phyloP scores from a whole-genome alignment of 2,329 filamentous ascomycete genomes.

The Calonectria hongkongensis region DNA sequence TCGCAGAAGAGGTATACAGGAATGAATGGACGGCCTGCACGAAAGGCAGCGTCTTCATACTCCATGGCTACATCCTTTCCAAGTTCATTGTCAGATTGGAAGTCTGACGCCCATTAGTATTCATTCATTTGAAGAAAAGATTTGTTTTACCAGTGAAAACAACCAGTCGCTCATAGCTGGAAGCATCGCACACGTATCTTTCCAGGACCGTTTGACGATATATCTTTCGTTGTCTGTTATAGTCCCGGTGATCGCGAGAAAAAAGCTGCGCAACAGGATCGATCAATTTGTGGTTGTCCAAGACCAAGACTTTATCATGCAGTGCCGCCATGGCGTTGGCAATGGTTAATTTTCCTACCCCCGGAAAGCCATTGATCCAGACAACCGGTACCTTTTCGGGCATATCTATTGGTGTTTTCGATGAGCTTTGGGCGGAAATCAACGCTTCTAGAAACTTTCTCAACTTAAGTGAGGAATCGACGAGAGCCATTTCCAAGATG shows the following conservation, averaged over 20 bases:
- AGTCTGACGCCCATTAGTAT: neutral
- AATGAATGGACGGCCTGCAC: neutral
- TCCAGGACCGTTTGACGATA: neutral
- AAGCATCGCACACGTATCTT: neutral
- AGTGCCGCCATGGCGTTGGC: neutral
- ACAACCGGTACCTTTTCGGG: neutral
- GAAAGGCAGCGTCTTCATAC: neutral
- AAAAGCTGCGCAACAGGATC: neutral
- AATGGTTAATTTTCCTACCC: neutral
- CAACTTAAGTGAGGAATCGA: too few relatives aligned
- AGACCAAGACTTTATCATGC: neutral
- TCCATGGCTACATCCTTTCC: neutral
- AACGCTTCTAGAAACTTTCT: too few relatives aligned
- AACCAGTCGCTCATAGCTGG: neutral
- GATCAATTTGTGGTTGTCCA: conserved; percentile 1
- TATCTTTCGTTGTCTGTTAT: neutral
- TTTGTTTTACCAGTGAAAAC: neutral
- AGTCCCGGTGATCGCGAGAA: neutral
- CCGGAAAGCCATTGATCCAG: neutral
- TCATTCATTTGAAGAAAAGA: too few relatives aligned
- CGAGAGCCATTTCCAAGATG: too few relatives aligned
- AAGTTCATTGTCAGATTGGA: neutral
- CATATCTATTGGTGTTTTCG: neutral
- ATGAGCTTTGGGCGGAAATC: neutral
- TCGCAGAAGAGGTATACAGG: conserved; percentile 1